Percentiles rank a stretch among this genome's conserved stretches.
Evolutionary conservation across 257 asterid species (phyloP).

Genomic region (Nicotiana paniculata): DNA sequence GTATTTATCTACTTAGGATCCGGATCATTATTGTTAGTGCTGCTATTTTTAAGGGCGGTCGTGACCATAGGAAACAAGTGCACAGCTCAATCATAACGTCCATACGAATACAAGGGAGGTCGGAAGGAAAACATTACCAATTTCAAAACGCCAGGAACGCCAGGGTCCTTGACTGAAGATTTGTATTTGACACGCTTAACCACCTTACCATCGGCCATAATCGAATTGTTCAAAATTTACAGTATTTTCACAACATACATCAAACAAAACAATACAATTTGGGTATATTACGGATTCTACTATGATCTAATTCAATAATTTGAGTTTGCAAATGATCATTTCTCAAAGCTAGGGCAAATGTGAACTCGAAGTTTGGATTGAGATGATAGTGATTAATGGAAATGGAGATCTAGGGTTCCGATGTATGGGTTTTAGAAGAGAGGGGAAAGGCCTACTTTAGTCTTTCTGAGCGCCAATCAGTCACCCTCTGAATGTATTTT

Average conservation of each 20-base stretch:
- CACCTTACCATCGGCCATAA: conserved; percentile 68
- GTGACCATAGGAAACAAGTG: neutral
- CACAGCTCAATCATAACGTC: neutral
- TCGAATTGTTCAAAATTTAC: neutral
- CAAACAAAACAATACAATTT: neutral
- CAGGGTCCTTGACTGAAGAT: conserved; percentile 60
- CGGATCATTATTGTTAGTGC: no score
- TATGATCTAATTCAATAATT: neutral
- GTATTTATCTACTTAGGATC: no score
- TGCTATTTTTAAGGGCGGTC: no score
- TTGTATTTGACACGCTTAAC: conserved; percentile 73
- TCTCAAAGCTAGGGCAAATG: neutral
- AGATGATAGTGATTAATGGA: neutral
- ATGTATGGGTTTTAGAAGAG: neutral
- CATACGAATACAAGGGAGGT: conserved; percentile 5
- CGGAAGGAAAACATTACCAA: conserved; percentile 41
- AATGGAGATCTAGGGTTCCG: neutral
- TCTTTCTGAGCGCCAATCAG: neutral
- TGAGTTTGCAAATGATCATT: neutral
- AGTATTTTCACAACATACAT: neutral
- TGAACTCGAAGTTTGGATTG: neutral
- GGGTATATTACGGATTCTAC: neutral
- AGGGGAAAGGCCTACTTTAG: neutral
- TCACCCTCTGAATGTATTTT: neutral
- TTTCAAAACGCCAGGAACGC: conserved; percentile 67